Conservation (phyloP, 495 filamentous ascomycete species). For the Neurospora discreta region DNA sequence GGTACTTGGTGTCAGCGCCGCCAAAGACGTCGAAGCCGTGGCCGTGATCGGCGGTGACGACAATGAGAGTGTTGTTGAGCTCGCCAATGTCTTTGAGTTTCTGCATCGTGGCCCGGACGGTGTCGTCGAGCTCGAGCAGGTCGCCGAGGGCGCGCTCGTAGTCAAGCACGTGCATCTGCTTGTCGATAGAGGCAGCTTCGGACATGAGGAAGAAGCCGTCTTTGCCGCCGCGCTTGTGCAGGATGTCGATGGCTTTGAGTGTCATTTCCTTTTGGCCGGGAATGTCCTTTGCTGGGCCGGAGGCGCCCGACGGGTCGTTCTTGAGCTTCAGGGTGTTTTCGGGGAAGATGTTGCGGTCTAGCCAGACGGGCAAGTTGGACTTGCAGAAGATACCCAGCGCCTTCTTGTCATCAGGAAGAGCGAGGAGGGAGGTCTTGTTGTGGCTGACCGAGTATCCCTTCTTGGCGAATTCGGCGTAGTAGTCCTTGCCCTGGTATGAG, state of each 20-base stretch:
- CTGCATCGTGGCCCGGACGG: constrained; percentile 52
- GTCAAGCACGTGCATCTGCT: constrained; percentile 67
- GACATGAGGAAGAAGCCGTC: constrained; percentile 69
- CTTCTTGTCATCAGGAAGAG: constrained; percentile 39
- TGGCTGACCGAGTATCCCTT: constrained; percentile 52
- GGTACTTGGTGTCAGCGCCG: constrained; percentile 45
- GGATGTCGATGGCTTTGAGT: constrained; percentile 62
- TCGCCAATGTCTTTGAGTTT: constrained; percentile 45
- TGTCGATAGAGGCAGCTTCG: constrained; percentile 67
- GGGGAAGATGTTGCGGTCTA: constrained; percentile 61
- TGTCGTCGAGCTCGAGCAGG: constrained; percentile 66
- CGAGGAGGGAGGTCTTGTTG: constrained; percentile 53
- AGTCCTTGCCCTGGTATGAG: constrained; percentile 48
- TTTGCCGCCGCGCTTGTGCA: constrained; percentile 47
- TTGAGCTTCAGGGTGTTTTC: constrained; percentile 45
- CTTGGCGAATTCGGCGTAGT: constrained; percentile 54
- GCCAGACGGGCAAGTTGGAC: constrained; percentile 57
- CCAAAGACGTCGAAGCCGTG: constrained; percentile 57
- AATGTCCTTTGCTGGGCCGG: constrained; percentile 48
- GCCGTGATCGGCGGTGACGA: constrained; percentile 68
- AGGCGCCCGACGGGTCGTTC: constrained; percentile 51
- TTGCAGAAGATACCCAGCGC: constrained; percentile 60
- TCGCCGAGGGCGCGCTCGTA: constrained; percentile 68
- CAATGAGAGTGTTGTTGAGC: constrained; percentile 53
- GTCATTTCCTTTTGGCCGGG: constrained; percentile 76